Percentiles rank a stretch among this genome's conserved stretches.
Evolutionary conservation across 1,284 basidiomycete species (phyloP).

Genomic region (Cystobasidiaceae sp.): DNA sequence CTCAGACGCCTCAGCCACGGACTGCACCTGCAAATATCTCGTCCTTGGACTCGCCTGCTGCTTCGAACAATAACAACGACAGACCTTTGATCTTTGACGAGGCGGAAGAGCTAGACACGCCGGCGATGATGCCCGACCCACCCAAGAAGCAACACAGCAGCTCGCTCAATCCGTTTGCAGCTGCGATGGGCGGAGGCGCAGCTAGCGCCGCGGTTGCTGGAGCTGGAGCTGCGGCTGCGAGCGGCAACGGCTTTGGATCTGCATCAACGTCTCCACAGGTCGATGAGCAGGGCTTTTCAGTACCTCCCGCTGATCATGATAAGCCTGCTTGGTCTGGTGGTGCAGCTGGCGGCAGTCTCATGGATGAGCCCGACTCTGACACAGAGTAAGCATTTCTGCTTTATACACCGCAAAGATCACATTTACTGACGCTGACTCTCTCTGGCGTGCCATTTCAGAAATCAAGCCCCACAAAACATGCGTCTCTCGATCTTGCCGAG

Average conservation of each 20-base stretch:
- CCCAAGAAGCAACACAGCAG: not conserved
- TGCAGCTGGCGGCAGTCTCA: conserved; percentile 36
- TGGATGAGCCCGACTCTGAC: conserved; percentile 39
- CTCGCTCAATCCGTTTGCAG: conserved; percentile 15
- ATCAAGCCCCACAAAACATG: conserved; percentile 55
- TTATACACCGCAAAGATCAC: too few species aligned
- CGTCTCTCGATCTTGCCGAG: conserved; percentile 50
- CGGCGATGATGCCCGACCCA: conserved; percentile 8
- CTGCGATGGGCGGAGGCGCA: not conserved
- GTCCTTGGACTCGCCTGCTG: not conserved
- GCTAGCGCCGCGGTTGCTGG: not conserved
- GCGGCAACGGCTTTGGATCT: not conserved
- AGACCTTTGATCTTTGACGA: conserved; percentile 23
- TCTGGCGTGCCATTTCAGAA: not conserved
- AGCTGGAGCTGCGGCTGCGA: not conserved
- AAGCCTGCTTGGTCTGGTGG: conserved; percentile 46
- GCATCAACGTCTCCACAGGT: conserved; percentile 38
- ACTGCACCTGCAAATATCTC: conserved; percentile 4
- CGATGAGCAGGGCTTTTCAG: conserved; percentile 53
- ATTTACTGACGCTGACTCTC: too few species aligned
- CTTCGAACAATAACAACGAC: not conserved
- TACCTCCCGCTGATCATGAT: conserved; percentile 52
- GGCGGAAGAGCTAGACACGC: conserved; percentile 3
- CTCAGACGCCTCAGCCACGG: not conserved
- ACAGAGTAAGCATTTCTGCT: conserved; percentile 5